Percentiles rank a stretch among this genome's conserved stretches.
Conservation (phyloP, 768 basidiomycete genomes). For the Podaxis mareebaensis region DNA sequence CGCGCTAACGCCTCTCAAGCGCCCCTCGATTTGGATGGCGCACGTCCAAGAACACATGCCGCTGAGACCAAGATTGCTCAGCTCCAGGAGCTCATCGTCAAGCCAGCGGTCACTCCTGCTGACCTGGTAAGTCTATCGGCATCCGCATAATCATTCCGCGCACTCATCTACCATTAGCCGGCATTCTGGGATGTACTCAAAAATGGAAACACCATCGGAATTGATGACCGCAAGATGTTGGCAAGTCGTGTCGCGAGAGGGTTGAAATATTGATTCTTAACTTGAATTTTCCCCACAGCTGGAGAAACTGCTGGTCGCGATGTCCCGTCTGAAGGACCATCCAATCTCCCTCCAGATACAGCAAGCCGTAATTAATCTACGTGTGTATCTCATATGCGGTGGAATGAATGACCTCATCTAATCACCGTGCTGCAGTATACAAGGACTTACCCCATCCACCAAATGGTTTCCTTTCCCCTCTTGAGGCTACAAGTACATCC, state of each 20-base stretch:
- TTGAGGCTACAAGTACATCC: neutral
- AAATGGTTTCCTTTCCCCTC: constrained; percentile 42
- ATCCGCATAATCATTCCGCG: neutral
- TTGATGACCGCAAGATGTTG: constrained; percentile 64
- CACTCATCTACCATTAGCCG: constrained; percentile 32
- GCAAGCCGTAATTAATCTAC: constrained; percentile 49
- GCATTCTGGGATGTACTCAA: constrained; percentile 49
- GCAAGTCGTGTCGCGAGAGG: constrained; percentile 34
- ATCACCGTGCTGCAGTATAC: constrained; percentile 50
- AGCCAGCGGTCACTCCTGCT: constrained; percentile 25
- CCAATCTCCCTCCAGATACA: constrained; percentile 42
- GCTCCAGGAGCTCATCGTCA: constrained; percentile 29
- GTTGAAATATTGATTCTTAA: neutral
- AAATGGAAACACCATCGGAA: constrained; percentile 37
- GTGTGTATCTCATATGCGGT: constrained; percentile 40
- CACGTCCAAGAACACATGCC: constrained; percentile 21
- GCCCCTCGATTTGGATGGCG: constrained; percentile 38
- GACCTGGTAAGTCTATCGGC: constrained; percentile 30
- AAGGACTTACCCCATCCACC: constrained; percentile 82
- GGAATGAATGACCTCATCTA: constrained; percentile 14
- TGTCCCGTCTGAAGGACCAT: constrained; percentile 49
- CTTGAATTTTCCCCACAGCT: constrained; percentile 41
- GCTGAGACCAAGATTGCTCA: constrained; percentile 28
- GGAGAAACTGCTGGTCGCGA: constrained; percentile 58
- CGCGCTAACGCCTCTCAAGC: constrained; percentile 22